Evolutionary conservation across 202 grass and related monocot species (phyloP).

Genomic region (Miscanthus sacchariflorus): DNA sequence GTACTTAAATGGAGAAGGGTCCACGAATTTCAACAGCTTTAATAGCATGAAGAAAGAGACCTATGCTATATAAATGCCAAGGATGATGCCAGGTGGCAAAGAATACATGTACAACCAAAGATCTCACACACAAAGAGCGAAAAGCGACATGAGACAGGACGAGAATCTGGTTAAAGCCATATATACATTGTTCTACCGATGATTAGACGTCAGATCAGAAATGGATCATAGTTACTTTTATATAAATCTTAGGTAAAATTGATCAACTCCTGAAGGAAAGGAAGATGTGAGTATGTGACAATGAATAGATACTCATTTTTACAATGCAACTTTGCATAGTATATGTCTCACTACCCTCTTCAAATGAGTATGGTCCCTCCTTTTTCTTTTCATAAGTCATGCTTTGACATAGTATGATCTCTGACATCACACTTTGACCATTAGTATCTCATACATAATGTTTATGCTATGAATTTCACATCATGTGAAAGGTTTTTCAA

Average conservation of each 20-base stretch:
- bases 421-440: neutral
- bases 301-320: neutral
- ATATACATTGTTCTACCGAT: neutral
- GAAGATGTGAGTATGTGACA: neutral
- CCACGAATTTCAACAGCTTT: neutral
- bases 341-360: neutral
- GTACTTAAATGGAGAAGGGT: neutral
- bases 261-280: neutral
- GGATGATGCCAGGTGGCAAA: neutral
- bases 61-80: neutral
- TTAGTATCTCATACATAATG: neutral
- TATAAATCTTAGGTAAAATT: neutral
- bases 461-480: neutral
- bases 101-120: slow-evolving; percentile 3
- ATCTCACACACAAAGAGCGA: neutral
- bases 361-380: neutral
- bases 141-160: neutral
- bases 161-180: neutral
- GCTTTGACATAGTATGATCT: neutral
- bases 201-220: neutral
- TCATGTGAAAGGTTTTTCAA: neutral
- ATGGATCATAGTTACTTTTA: neutral
- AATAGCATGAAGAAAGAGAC: neutral
- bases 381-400: neutral
- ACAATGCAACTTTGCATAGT: neutral